A percentile compares a stretch with the other conserved stretches of the same genome.
phyloP scores from a whole-genome alignment of 2,329 filamentous ascomycete genomes.

The Clathrospora elynae region DNA sequence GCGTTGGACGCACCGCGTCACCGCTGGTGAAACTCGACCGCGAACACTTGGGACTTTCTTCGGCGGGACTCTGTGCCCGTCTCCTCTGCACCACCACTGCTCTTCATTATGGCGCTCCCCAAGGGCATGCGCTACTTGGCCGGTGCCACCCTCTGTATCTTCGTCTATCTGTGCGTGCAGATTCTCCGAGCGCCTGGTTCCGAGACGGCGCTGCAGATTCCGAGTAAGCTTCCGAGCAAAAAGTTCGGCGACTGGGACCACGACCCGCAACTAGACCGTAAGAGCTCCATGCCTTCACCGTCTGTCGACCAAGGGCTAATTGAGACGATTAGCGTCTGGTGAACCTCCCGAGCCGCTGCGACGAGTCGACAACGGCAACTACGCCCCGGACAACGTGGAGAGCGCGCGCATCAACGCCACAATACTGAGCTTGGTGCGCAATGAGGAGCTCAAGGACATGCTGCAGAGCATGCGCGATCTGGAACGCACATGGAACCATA shows the following conservation, averaged over 20 bases:
- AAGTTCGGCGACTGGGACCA: slow-evolving; percentile 67
- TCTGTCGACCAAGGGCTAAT: slow-evolving; percentile 13
- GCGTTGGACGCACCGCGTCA: slow-evolving; percentile 15
- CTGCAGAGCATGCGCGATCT: slow-evolving; percentile 87
- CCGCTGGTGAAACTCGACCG: slow-evolving; percentile 14
- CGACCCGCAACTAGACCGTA: slow-evolving; percentile 88
- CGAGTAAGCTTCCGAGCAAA: slow-evolving; percentile 41
- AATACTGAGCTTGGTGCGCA: slow-evolving; percentile 87
- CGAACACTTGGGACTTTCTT: slow-evolving; percentile 5
- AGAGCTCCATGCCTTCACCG: slow-evolving; percentile 42
- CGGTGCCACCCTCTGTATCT: slow-evolving; percentile 71
- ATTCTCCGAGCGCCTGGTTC: slow-evolving; percentile 67
- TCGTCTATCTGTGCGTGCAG: slow-evolving; percentile 79
- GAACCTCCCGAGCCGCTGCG: slow-evolving; percentile 80
- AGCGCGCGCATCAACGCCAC: slow-evolving; percentile 92
- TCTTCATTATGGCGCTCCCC: slow-evolving; percentile 75
- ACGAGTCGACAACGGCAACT: slow-evolving; percentile 72
- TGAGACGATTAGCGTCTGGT: slow-evolving; percentile 66
- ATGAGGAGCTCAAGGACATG: slow-evolving; percentile 84
- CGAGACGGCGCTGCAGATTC: slow-evolving; percentile 51
- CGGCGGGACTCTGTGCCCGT: slow-evolving; percentile 14
- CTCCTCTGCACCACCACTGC: slow-evolving; percentile 5
- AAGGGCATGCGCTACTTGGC: slow-evolving; percentile 81
- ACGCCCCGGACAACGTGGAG: slow-evolving; percentile 74
- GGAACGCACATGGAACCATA: slow-evolving; percentile 94